Base-by-base conservation (phyloP, 2,329 filamentous ascomycete genomes). In the Grosmannia clavigera region DNA sequence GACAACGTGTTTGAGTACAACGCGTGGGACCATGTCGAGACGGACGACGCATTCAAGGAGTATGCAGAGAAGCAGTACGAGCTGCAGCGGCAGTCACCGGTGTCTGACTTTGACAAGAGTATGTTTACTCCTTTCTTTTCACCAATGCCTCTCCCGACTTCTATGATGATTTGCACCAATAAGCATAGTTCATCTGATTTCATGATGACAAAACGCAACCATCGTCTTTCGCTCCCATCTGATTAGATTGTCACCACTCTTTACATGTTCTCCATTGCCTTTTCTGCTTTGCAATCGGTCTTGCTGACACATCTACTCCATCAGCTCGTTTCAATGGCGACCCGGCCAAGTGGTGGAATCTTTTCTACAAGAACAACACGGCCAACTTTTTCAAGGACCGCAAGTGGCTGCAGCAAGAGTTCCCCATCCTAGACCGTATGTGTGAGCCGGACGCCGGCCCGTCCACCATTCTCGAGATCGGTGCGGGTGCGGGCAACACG, bases 341-440 rank as follows among this genome's bases (percentile, higher is more conserved):
- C 65, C 94, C 94, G 0, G 92, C 90, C 63, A 95, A 91, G 73
- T 97, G 91, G 90, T 99, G 94, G 94, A 94, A 99, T 69, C 76
- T 88, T 60, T 99, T 99, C 75, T 99, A 99, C 78, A 92, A 94
- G 75, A 96, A 97, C 76, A 97, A 99, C 74, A 89, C 88, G 25
- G 83, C 86, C 68, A 97, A 97, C 70, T 99, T 99, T 75, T 99
- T 99, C 83, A 99, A 99, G 75, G 88, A 99, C 70, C 83, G 94
- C 64, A 97, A 97, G 72, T 99, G 94, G 94, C 77, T 99, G 38
- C 87, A 88, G 65, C 92, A 97, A 72, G 94, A 99, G 72, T 99
- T 99, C 65, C 94, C 94, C 0, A 76, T 97, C 4, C 76, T 99
- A n/a, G 82, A 80, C 29, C 81, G 88, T 61, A 80, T 96, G 57